phyloP scores from a whole-genome alignment of 768 basidiomycete genomes.

The Serendipita vermifera region DNA sequence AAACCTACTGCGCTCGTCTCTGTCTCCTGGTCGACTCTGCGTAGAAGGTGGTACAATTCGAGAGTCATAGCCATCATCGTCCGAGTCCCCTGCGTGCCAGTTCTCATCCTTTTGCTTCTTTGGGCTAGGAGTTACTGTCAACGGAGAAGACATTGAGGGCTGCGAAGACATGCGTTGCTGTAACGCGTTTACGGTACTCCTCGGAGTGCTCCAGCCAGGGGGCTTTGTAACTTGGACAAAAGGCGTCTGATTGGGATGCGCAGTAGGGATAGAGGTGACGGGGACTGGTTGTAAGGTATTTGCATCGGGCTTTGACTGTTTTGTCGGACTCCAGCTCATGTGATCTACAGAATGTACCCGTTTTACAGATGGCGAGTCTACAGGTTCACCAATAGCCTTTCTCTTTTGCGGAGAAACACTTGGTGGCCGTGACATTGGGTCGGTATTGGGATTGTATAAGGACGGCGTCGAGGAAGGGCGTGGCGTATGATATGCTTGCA shows the following conservation, averaged over 20 bases:
- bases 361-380: slow-evolving; percentile 52
- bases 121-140: background rate
- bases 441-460: slow-evolving; percentile 21
- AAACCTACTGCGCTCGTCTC: slow-evolving; percentile 57
- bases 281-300: slow-evolving; percentile 16
- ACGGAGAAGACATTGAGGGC: background rate
- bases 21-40: slow-evolving; percentile 42
- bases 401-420: slow-evolving; percentile 54
- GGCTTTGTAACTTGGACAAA: background rate
- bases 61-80: background rate
- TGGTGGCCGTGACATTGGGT: slow-evolving; percentile 19
- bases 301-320: too few relatives aligned
- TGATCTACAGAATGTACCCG: slow-evolving; percentile 31
- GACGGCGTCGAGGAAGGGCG: slow-evolving; percentile 11
- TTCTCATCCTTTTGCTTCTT: background rate
- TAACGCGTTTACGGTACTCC: too few relatives aligned
- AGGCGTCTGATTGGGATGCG: slow-evolving; percentile 2
- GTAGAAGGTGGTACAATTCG: slow-evolving; percentile 9
- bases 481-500: background rate
- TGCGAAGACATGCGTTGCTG: background rate
- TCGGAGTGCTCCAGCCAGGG: too few relatives aligned
- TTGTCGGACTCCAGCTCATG: slow-evolving; percentile 4
- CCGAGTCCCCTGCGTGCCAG: background rate
- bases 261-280: slow-evolving; percentile 12
- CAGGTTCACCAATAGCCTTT: slow-evolving; percentile 40